Base-by-base conservation (phyloP, 2,329 filamentous ascomycete genomes). In the Fusarium solani-melongenae region DNA sequence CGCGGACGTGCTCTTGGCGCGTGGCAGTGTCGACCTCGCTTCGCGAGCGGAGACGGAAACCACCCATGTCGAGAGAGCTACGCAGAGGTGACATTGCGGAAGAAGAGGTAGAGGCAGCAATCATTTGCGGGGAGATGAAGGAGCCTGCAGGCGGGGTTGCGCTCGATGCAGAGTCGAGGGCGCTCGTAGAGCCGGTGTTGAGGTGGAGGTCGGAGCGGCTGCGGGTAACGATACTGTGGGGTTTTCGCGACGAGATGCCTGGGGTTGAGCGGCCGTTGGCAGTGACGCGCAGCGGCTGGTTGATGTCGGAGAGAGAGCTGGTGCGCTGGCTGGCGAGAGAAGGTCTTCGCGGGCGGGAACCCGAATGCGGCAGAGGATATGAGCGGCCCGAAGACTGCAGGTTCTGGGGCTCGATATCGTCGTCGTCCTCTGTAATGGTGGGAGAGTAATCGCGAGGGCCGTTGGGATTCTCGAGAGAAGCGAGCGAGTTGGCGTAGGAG, bases 21-120 rank as follows among this genome's bases (percentile, higher is more conserved):
- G 84, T 84, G 14, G 83, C 85, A 7, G 87, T 86, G 76, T 91
- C 88, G 17, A 91, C 82, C 71, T 92, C 90, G 44, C 89, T 90
- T 69, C 88, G 88, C 57, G 88, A 88, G 71, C 90, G 89, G 6
- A 91, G 81, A 59, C 90, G 89, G 72, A 91, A 91, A 27, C 86
- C 86, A 67, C 84, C 79, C 79, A 84, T 83, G 62, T 92, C 90
- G 56, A 92, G 84, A 0, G 90, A 92, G 64, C 83, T 86, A 61
- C 90, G 89, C 7, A 92, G 80, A 2, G 89, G 88, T 4, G 88
- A 88, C 77, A 83, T 68, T 39, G 83, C 84, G 4, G 84, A 81
- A 5, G 83, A 80, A 4, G 80, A 78, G 4, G 80, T 78, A 5
- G 76, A 73, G 8, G 75, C 68, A 41, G 71, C 70, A 24, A 77